Percentiles rank a stretch among this genome's conserved stretches.
Conservation (phyloP, 495 filamentous ascomycete species). For the Durotheca rogersii region DNA sequence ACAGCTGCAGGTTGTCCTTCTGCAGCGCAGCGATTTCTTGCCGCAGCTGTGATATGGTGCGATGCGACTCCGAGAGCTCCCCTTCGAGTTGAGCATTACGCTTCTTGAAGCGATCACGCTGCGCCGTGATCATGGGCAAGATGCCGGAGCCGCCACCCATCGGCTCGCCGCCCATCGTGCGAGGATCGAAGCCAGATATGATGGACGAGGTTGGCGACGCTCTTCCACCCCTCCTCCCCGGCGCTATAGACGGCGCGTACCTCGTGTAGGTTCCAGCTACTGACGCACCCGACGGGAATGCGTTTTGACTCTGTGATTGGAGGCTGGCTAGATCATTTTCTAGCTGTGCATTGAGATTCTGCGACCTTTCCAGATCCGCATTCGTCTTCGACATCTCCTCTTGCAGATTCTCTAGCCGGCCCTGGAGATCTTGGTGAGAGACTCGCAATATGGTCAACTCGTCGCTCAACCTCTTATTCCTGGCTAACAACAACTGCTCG, state of each 20-base stretch:
- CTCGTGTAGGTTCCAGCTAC: constrained; percentile 92
- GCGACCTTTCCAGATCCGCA: constrained; percentile 80
- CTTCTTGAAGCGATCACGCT: constrained; percentile 97
- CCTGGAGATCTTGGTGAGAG: constrained; percentile 89
- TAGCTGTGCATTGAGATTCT: constrained; percentile 79
- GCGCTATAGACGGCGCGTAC: constrained; percentile 72
- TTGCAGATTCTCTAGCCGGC: constrained; percentile 74
- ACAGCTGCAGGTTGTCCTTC: constrained; percentile 93
- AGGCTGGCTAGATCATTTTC: constrained; percentile 89
- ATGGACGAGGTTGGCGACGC: constrained; percentile 96
- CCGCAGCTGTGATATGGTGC: constrained; percentile 78
- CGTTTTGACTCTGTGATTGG: constrained; percentile 79
- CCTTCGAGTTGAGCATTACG: constrained; percentile 88
- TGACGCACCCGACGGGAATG: constrained; percentile 83
- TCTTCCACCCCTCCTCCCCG: constrained; percentile 59
- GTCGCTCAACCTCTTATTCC: constrained; percentile 93
- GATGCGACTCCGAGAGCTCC: constrained; percentile 80
- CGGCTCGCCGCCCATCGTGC: constrained; percentile 63
- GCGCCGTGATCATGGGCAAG: constrained; percentile 95
- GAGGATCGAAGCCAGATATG: constrained; percentile 89
- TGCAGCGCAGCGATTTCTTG: constrained; percentile 91
- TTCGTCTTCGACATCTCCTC: constrained; percentile 82
- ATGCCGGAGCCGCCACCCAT: constrained; percentile 86
- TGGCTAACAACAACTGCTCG: constrained; percentile 84
- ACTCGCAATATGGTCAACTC: constrained; percentile 91